phyloP scores from a whole-genome alignment of 2,329 filamentous ascomycete genomes.

The Domatiomyces catenatus region DNA sequence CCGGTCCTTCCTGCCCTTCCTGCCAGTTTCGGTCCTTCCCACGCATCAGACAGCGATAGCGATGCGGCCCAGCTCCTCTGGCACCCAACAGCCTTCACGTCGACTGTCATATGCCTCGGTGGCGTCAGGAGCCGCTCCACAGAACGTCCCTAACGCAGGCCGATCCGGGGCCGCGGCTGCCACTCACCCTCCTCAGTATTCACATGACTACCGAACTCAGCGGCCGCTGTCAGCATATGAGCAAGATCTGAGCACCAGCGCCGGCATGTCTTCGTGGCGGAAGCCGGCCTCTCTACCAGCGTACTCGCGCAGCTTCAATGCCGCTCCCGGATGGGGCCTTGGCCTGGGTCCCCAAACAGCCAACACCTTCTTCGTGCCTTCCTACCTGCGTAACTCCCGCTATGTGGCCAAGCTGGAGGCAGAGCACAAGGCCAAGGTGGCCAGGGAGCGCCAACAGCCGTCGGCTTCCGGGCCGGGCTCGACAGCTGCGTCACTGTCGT shows the following conservation, averaged over 20 bases:
- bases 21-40: not conserved
- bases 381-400: constrained; percentile 63
- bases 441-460: constrained; percentile 36
- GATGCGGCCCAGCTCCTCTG: not conserved
- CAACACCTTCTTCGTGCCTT: constrained; percentile 59
- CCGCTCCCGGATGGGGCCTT: constrained; percentile 18
- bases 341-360: constrained; percentile 16
- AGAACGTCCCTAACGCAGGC: constrained; percentile 28
- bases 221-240: constrained; percentile 28
- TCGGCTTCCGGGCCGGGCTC: constrained; percentile 27
- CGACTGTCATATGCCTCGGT: constrained; percentile 49
- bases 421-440: constrained; percentile 46
- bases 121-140: constrained; percentile 35
- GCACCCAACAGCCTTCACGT: constrained; percentile 7
- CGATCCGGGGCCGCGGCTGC: constrained; percentile 21
- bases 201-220: constrained; percentile 20
- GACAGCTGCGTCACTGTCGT: constrained; percentile 34
- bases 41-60: not conserved
- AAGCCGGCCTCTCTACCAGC: constrained; percentile 28
- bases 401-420: constrained; percentile 65
- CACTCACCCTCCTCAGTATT: constrained; percentile 22
- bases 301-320: constrained; percentile 34
- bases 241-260: constrained; percentile 34
- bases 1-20: not conserved
- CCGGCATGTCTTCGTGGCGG: constrained; percentile 29